A percentile compares a stretch with the other conserved stretches of the same genome.
Conservation (phyloP, 768 basidiomycete species). For the Suillus paluster region DNA sequence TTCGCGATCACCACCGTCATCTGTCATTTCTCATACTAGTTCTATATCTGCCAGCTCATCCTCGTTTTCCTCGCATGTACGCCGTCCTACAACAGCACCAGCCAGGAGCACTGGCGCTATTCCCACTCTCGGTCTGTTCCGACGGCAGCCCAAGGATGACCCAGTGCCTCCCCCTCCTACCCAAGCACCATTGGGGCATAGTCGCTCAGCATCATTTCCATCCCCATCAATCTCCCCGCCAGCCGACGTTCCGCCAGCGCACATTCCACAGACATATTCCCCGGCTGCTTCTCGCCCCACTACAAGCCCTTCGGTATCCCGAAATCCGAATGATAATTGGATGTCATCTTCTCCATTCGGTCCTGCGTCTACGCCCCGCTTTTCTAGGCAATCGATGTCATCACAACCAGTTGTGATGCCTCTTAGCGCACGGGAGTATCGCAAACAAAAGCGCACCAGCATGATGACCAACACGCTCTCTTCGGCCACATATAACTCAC, state of each 20-base stretch:
- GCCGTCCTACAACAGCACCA: background rate
- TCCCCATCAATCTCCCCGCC: background rate
- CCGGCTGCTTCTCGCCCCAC: conserved; percentile 13
- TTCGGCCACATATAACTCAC: background rate
- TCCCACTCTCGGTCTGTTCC: conserved; percentile 15
- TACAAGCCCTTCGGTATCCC: conserved; percentile 21
- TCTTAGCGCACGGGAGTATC: conserved; percentile 32
- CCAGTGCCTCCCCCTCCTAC: conserved; percentile 17
- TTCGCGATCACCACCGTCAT: conserved; percentile 19
- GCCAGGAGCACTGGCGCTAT: conserved; percentile 17
- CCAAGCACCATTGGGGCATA: conserved; percentile 23
- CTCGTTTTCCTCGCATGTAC: conserved; percentile 15
- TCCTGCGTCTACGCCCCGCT: conserved; percentile 31
- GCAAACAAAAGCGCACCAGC: conserved; percentile 22
- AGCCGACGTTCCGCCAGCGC: conserved; percentile 1
- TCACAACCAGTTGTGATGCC: conserved; percentile 35
- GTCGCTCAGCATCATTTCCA: conserved; percentile 24
- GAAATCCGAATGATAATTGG: conserved; percentile 33
- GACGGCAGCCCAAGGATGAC: conserved; percentile 5
- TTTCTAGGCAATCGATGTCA: conserved; percentile 34
- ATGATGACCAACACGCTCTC: background rate
- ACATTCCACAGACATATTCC: conserved; percentile 24
- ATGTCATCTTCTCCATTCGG: conserved; percentile 33
- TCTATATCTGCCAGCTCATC: background rate
- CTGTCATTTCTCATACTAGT: conserved; percentile 19